phyloP scores from a whole-genome alignment of 2,329 filamentous ascomycete genomes.

The Arthrobotrys sphaeroides region DNA sequence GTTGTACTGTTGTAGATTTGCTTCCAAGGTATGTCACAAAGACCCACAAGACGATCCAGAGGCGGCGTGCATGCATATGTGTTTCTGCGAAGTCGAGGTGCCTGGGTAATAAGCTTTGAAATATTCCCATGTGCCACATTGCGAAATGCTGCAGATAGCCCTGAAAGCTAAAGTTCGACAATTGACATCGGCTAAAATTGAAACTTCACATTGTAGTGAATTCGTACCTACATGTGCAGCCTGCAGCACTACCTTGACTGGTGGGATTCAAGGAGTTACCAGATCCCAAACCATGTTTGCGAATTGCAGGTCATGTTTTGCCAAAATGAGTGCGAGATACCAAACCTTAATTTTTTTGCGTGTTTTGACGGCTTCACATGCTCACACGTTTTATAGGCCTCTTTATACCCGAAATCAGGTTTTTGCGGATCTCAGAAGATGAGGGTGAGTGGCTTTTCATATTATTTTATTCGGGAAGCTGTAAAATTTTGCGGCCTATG shows the following conservation, averaged over 20 bases:
- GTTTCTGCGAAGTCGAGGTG: slow-evolving; percentile 12
- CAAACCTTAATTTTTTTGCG: slow-evolving; percentile 29
- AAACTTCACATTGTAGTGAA: slow-evolving; percentile 65
- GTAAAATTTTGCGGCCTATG: slow-evolving; percentile 1
- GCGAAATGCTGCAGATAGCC: slow-evolving; percentile 40
- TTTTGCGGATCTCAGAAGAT: slow-evolving; percentile 72
- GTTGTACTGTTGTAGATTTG: slow-evolving; percentile 78
- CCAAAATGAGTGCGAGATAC: slow-evolving; percentile 72
- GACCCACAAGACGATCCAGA: neutral
- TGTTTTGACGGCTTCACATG: slow-evolving; percentile 35
- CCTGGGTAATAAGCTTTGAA: slow-evolving; percentile 12
- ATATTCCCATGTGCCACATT: slow-evolving; percentile 49
- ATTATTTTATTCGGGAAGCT: neutral
- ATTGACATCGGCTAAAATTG: slow-evolving; percentile 45
- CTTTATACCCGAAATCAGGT: slow-evolving; percentile 79
- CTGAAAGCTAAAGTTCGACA: neutral
- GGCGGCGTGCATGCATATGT: too few relatives aligned
- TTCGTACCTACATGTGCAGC: slow-evolving; percentile 80
- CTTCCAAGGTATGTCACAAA: slow-evolving; percentile 69
- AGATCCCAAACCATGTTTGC: slow-evolving; percentile 77
- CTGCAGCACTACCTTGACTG: slow-evolving; percentile 74
- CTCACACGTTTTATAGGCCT: slow-evolving; percentile 65
- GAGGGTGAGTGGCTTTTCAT: slow-evolving; percentile 61
- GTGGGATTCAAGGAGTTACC: slow-evolving; percentile 73
- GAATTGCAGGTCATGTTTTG: slow-evolving; percentile 81